Evolutionary conservation across 352 stramenopile genomes (phyloP), one percentile per base, ranked within the genome.

Genomic region (Aphanomyces cochlioides): DNA sequence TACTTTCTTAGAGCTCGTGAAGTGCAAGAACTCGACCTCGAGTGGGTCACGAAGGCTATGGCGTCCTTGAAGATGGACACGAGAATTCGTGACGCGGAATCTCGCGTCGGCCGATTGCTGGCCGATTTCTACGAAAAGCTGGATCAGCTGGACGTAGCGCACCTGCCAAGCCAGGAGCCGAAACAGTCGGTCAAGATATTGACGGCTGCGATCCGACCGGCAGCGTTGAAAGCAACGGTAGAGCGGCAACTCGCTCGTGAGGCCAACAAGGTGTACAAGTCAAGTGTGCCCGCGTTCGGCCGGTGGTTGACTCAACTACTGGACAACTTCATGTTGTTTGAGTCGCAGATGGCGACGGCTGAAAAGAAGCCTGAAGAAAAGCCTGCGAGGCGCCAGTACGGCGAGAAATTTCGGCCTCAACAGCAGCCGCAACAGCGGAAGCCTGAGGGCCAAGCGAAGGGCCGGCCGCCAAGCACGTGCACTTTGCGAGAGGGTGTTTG

Each of bases 81-180:
- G 10, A 48, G 45, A 19, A 48, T 73, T 3, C 47, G 48, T 7
- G 59, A 70, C 37, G 47, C 60, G 7, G 68, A 73, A 34, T 73
- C 58, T 7, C 58, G 58, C 36, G 60, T 74, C 6, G 67, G 54
- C 10, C 38, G 61, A 50, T 28, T 28, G 28, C 68, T 73, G 43
- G 59, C 60, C 1, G 69, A 71, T 37, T 71, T 71, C 17, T 58
- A 67, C n/a, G 36, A 47, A 4, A 71, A 70, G 41, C 40, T 74
- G 21, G 53, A 71, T 38, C 54, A 53, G 1, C 40, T 66, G 21
- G 50, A 73, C 48, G 67, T 73, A 59, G 58, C 59, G 37, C 53
- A 58, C 13, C 59, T 73, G 36, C 28, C 58, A 2, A 17, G 64
- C 6, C 56, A 73, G 54, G 58, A 69, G 15, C 67, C 28, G 48